phyloP scores from a whole-genome alignment of 179 eudicot genomes.

The Camellia oleifera region DNA sequence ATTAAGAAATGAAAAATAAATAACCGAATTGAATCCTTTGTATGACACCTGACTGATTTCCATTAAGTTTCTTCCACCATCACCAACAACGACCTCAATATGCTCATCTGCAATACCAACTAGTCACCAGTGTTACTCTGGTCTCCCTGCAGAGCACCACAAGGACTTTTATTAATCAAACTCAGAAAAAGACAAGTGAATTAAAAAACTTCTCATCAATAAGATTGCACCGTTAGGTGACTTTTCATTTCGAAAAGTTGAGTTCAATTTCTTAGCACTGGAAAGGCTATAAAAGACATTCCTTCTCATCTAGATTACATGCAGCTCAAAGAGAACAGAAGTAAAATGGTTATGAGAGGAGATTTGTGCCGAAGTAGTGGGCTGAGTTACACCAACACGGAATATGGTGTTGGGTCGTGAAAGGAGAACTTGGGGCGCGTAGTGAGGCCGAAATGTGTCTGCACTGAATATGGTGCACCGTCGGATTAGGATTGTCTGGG shows the following conservation, averaged over 20 bases:
- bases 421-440: no score
- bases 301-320: background rate
- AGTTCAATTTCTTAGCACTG: background rate
- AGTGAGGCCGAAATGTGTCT: no score
- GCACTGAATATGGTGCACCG: no score
- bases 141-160: constrained; percentile 54
- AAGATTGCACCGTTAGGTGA: background rate
- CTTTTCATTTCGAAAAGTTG: no score
- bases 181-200: background rate
- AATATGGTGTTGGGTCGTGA: no score
- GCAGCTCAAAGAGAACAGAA: background rate
- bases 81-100: constrained; percentile 86
- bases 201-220: background rate
- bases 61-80: constrained; percentile 78
- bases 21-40: background rate
- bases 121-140: constrained; percentile 64
- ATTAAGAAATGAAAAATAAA: background rate
- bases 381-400: no score
- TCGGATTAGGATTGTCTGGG: no score
- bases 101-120: constrained; percentile 97
- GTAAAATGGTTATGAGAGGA: background rate
- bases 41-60: constrained; percentile 78
- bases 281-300: background rate
- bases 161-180: background rate
- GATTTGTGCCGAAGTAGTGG: no score